Conservation (phyloP, 768 basidiomycete genomes). For the Rubroboletus satanas region DNA sequence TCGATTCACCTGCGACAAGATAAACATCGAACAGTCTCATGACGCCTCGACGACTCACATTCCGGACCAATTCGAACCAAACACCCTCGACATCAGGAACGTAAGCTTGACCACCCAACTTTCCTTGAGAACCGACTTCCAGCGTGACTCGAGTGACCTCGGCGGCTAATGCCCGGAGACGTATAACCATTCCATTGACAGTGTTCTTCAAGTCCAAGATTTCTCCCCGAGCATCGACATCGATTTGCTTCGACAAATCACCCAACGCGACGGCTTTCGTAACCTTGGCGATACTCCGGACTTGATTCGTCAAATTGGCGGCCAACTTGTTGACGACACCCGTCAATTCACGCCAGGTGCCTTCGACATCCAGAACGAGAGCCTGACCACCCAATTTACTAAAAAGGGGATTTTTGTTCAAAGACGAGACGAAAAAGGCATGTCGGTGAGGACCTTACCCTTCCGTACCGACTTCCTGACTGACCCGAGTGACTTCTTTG, state of each 20-base stretch:
- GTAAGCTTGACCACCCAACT: slow-evolving; percentile 82
- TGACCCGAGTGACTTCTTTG: slow-evolving; percentile 83
- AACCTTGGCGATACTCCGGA: slow-evolving; percentile 56
- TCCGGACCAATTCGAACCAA: slow-evolving; percentile 79
- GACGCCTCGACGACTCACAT: slow-evolving; percentile 40
- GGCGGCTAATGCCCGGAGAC: slow-evolving; percentile 62
- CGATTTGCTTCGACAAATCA: slow-evolving; percentile 86
- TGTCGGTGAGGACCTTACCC: slow-evolving; percentile 39
- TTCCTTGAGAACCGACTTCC: slow-evolving; percentile 86
- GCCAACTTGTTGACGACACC: slow-evolving; percentile 81
- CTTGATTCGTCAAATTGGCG: slow-evolving; percentile 65
- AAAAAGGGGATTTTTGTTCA: slow-evolving; percentile 12
- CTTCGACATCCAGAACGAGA: slow-evolving; percentile 82
- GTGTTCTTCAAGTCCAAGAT: slow-evolving; percentile 76
- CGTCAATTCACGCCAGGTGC: slow-evolving; percentile 84
- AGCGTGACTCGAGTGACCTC: slow-evolving; percentile 83
- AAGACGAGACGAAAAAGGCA: slow-evolving; percentile 11
- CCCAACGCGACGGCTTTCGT: slow-evolving; percentile 81
- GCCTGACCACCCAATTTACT: slow-evolving; percentile 84
- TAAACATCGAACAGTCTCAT: slow-evolving; percentile 7
- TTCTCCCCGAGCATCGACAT: slow-evolving; percentile 87
- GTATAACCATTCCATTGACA: slow-evolving; percentile 50
- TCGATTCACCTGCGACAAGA: slow-evolving; percentile 53
- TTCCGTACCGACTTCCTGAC: slow-evolving; percentile 82
- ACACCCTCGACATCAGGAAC: slow-evolving; percentile 91